phyloP scores from a whole-genome alignment of 495 filamentous ascomycete genomes.

The Neurospora sp. region DNA sequence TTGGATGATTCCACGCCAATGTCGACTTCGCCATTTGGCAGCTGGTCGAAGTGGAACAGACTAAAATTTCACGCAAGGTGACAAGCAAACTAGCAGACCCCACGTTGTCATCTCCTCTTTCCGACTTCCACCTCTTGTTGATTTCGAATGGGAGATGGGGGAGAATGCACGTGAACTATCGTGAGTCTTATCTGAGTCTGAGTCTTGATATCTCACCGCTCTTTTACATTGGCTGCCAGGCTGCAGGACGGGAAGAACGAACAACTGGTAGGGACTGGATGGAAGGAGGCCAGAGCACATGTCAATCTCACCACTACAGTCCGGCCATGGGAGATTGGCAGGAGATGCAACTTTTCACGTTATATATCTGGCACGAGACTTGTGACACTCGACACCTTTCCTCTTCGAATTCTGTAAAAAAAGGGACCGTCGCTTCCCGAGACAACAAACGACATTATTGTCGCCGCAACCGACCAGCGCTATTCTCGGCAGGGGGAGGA shows the following conservation, averaged over 20 bases:
- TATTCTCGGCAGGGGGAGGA: conserved; percentile 3
- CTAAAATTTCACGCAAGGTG: not conserved
- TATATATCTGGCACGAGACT: not conserved
- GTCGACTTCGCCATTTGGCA: not conserved
- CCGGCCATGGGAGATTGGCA: not conserved
- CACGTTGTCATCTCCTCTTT: not conserved
- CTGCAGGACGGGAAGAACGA: not conserved
- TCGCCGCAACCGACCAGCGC: not conserved
- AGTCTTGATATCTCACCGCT: not conserved
- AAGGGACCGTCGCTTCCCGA: not conserved
- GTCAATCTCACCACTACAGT: not conserved
- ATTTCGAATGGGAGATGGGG: not conserved
- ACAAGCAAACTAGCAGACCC: not conserved
- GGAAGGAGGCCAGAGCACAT: not conserved
- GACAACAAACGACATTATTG: not conserved
- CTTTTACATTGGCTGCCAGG: not conserved
- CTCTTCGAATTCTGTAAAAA: not conserved
- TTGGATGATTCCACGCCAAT: not conserved
- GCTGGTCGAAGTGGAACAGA: not conserved
- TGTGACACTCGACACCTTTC: not conserved
- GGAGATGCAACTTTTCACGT: not conserved
- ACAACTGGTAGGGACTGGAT: not conserved
- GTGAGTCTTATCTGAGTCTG: not conserved
- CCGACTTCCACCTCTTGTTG: not conserved
- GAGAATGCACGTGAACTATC: not conserved